phyloP scores from a whole-genome alignment of 208 protist species.

The Wallacemonas collosoma region DNA sequence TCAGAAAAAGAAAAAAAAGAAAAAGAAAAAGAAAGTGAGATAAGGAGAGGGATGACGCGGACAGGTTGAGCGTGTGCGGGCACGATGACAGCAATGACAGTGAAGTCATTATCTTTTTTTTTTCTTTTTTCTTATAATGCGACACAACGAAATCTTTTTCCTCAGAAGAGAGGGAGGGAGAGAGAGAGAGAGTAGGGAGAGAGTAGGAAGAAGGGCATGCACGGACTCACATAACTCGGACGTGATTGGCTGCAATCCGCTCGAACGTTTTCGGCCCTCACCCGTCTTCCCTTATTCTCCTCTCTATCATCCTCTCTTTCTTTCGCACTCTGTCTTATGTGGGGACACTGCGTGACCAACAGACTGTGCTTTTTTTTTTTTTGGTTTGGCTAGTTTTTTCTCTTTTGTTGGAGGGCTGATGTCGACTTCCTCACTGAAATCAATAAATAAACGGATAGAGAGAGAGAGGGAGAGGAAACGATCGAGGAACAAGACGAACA shows the following conservation, averaged over 20 bases:
- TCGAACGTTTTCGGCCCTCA: too few species aligned
- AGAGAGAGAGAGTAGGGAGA: slow-evolving; percentile 10
- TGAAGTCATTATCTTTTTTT: slow-evolving; percentile 2
- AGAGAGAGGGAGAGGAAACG: slow-evolving; percentile 6
- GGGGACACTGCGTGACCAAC: too few species aligned
- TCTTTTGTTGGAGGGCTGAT: too few species aligned
- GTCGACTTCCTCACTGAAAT: not conserved
- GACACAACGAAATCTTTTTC: not conserved
- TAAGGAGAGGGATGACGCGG: not conserved
- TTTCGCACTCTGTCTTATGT: too few species aligned
- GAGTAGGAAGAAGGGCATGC: too few species aligned
- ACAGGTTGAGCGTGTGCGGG: too few species aligned
- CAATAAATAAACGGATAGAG: slow-evolving; percentile 1
- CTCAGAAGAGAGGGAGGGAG: slow-evolving; percentile 9
- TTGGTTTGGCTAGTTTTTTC: too few species aligned
- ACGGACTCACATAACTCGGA: too few species aligned
- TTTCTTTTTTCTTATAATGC: slow-evolving; percentile 8
- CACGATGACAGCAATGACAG: not conserved
- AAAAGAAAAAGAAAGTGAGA: slow-evolving; percentile 21
- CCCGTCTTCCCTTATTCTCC: too few species aligned
- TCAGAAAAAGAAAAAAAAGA: not conserved
- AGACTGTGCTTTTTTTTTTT: too few species aligned
- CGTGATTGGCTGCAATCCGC: too few species aligned
- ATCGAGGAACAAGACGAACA: not conserved
- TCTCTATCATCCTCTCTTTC: too few species aligned